phyloP scores from a whole-genome alignment of 2,329 filamentous ascomycete genomes.

The Acrocalymma vagum region DNA sequence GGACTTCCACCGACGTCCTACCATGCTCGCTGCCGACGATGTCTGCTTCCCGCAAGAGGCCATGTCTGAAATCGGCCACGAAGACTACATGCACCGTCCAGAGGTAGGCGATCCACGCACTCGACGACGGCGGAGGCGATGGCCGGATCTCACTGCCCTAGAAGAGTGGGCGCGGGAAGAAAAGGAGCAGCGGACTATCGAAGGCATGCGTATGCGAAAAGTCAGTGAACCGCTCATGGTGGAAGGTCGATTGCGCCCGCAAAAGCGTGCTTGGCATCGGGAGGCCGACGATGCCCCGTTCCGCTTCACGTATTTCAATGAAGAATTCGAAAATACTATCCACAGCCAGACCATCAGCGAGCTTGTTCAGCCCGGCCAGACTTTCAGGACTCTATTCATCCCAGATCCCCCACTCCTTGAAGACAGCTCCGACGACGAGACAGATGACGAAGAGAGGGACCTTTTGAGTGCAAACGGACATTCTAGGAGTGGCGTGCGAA shows the following conservation, averaged over 20 bases:
- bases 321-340: slow-evolving; percentile 94
- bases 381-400: slow-evolving; percentile 87
- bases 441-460: slow-evolving; percentile 61
- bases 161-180: slow-evolving; percentile 92
- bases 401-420: slow-evolving; percentile 77
- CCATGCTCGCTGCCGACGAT: slow-evolving; percentile 77
- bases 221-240: slow-evolving; percentile 94
- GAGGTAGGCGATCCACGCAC: slow-evolving; percentile 52
- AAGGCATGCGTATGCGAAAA: slow-evolving; percentile 85
- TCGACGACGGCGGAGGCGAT: slow-evolving; percentile 66
- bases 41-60: slow-evolving; percentile 88
- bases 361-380: slow-evolving; percentile 82
- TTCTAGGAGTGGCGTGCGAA: slow-evolving; percentile 35
- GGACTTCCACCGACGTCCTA: slow-evolving; percentile 46
- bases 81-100: slow-evolving; percentile 68
- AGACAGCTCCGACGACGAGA: slow-evolving; percentile 72
- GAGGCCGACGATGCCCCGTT: slow-evolving; percentile 91
- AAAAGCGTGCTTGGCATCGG: slow-evolving; percentile 81
- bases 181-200: slow-evolving; percentile 81
- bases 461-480: slow-evolving; percentile 33
- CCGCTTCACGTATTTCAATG: slow-evolving; percentile 98
- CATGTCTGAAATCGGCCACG: slow-evolving; percentile 82
- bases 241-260: slow-evolving; percentile 84
- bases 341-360: slow-evolving; percentile 96
- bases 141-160: slow-evolving; percentile 85